phyloP scores from a whole-genome alignment of 768 basidiomycete species.

The Tricholoma flavovirens region DNA sequence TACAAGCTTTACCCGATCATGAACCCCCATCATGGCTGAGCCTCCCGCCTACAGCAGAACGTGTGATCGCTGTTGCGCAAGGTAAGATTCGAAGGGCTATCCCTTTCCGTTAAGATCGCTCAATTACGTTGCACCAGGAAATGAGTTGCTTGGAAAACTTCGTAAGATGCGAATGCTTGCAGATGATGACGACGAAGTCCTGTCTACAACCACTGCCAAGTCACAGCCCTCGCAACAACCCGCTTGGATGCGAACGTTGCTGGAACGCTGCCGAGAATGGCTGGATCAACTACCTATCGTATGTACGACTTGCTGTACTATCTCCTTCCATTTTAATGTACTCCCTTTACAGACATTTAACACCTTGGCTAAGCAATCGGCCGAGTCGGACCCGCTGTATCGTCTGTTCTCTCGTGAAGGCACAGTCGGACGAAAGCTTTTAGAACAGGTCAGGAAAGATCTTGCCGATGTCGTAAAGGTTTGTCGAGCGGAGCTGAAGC shows the following conservation, averaged over 20 bases:
- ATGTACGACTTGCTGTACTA: constrained; percentile 19
- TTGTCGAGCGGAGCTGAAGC: constrained; percentile 83
- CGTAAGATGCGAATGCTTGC: constrained; percentile 88
- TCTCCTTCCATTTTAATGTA: constrained; percentile 7
- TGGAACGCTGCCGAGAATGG: constrained; percentile 84
- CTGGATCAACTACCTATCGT: constrained; percentile 71
- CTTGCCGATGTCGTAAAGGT: constrained; percentile 77
- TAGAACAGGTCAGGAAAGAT: constrained; percentile 77
- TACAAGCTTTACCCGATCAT: constrained; percentile 80
- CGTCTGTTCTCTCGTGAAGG: constrained; percentile 88
- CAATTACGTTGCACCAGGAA: constrained; percentile 42
- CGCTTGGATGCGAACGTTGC: constrained; percentile 88
- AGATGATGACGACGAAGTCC: constrained; percentile 76
- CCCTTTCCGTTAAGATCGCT: constrained; percentile 2
- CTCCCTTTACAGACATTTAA: constrained; percentile 50
- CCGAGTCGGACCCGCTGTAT: constrained; percentile 79
- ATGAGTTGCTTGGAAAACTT: constrained; percentile 76
- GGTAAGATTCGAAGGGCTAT: constrained; percentile 42
- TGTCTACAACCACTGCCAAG: constrained; percentile 49
- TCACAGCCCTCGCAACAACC: constrained; percentile 69
- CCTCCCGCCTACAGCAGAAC: constrained; percentile 87
- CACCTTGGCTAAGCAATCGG: constrained; percentile 55
- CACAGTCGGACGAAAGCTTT: constrained; percentile 69
- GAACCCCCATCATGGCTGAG: constrained; percentile 95
- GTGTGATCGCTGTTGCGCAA: constrained; percentile 86